A percentile compares a stretch with the other conserved stretches of the same genome.
Evolutionary conservation across 306 rosid species (phyloP).

Genomic region (Bauhinia variegata): DNA sequence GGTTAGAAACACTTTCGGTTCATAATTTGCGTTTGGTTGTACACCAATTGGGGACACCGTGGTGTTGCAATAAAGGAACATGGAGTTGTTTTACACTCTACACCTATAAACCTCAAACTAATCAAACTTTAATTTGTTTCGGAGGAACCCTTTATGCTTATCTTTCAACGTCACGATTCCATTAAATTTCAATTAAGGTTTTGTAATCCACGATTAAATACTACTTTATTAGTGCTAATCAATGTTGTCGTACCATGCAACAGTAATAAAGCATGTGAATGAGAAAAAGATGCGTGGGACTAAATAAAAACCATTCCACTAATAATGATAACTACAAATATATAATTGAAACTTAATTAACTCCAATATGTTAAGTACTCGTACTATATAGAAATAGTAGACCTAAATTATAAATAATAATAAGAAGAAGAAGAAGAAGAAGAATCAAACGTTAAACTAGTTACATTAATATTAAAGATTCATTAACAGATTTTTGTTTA

Average conservation of each 20-base stretch:
- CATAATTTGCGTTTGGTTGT: conserved; percentile 39
- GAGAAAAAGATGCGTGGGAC: neutral
- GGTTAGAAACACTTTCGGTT: conserved; percentile 24
- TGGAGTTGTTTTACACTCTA: conserved; percentile 17
- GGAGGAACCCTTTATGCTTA: neutral
- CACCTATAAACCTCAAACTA: conserved; percentile 47
- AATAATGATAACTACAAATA: no score
- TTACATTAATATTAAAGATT: no score
- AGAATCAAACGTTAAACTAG: no score
- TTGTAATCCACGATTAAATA: neutral
- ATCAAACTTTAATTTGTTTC: conserved; percentile 32
- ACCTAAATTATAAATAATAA: no score
- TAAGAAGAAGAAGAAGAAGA: no score
- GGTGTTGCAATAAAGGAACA: neutral
- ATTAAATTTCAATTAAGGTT: conserved; percentile 21
- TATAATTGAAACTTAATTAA: no score
- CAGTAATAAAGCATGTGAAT: conserved; percentile 1
- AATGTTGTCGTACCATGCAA: conserved; percentile 13
- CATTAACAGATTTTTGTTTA: no score
- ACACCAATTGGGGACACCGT: conserved; percentile 46
- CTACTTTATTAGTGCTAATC: conserved; percentile 25
- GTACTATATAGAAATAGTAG: no score
- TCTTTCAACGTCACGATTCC: conserved; percentile 36
- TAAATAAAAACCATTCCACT: neutral
- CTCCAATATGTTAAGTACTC: no score